Percentiles rank a stretch among this genome's conserved stretches.
These are phyloP conservation scores for Cicer chorassanicum DNA, from an alignment of 306 rosid species.

Conservation along the genomic window DNA sequence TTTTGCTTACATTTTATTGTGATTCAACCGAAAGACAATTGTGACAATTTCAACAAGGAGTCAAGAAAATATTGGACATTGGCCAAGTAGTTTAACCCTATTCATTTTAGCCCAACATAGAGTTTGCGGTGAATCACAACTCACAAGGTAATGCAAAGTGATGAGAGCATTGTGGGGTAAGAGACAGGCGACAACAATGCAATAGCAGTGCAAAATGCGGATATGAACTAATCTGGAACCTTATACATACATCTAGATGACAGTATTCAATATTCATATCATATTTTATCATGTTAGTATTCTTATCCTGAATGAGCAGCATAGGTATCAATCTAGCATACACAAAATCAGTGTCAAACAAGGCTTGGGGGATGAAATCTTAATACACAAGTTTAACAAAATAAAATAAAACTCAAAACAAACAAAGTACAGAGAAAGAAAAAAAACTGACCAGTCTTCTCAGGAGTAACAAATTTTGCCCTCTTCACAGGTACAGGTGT, in stretches of 20 bases:
- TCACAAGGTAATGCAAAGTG: not conserved
- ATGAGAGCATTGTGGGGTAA: not conserved
- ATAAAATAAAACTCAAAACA: not conserved
- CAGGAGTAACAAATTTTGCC: slow-evolving; percentile 70
- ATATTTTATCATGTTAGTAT: not conserved
- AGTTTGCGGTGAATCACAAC: not conserved
- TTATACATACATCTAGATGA: slow-evolving; percentile 6
- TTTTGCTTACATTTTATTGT: not conserved
- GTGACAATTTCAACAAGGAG: not conserved
- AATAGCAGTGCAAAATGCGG: not conserved
- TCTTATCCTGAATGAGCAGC: slow-evolving; percentile 12
- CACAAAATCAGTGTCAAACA: slow-evolving; percentile 11
- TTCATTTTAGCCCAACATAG: not conserved
- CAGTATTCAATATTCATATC: slow-evolving; percentile 1
- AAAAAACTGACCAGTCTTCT: slow-evolving; percentile 59
- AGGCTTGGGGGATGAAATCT: not conserved
- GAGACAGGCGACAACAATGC: not conserved
- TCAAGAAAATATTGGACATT: not conserved
- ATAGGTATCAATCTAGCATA: not conserved
- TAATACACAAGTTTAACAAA: not conserved
- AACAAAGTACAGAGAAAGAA: not conserved
- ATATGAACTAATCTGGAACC: not conserved
- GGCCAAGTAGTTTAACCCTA: not conserved
- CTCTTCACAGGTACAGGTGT: slow-evolving; percentile 57
- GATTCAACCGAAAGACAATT: not conserved